These are phyloP conservation scores for Acephala macrosclerotiorum DNA, from an alignment of 2,329 filamentous ascomycete species.

Conservation along the genomic window DNA sequence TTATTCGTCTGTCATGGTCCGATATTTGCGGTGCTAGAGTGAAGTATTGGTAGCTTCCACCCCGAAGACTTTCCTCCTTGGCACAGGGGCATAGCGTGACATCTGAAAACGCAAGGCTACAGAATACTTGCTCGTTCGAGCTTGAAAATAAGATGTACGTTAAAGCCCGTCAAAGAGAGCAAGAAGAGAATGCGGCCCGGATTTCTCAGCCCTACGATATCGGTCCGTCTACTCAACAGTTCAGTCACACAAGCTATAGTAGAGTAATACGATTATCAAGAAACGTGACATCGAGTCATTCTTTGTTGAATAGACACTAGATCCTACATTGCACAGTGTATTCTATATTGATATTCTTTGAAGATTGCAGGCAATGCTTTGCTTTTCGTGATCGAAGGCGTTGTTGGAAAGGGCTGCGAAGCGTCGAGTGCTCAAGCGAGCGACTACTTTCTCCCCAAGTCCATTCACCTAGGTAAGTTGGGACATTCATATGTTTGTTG, in stretches of 20 bases:
- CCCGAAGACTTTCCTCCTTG: neutral
- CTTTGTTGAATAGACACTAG: neutral
- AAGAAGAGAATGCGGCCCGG: neutral
- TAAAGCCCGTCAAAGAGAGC: neutral
- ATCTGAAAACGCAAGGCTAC: neutral
- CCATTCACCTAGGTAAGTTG: too few species aligned
- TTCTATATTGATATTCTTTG: too few species aligned
- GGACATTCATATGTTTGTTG: too few species aligned
- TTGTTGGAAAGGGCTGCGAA: too few species aligned
- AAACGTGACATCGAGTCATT: neutral
- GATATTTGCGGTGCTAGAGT: neutral
- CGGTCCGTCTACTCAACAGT: conserved; percentile 3
- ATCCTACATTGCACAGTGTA: too few species aligned
- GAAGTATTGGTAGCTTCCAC: neutral
- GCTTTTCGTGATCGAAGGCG: too few species aligned
- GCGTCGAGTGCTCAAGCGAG: too few species aligned
- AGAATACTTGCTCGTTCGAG: neutral
- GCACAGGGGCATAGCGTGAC: neutral
- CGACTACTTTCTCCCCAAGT: too few species aligned
- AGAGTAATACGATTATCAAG: neutral
- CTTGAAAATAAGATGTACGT: neutral
- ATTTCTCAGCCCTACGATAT: neutral
- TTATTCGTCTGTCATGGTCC: neutral
- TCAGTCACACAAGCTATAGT: neutral
- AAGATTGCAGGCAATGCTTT: too few species aligned